These are phyloP conservation scores for Casuarina cunninghamiana DNA, from an alignment of 306 rosid species.

Conservation along the genomic window DNA sequence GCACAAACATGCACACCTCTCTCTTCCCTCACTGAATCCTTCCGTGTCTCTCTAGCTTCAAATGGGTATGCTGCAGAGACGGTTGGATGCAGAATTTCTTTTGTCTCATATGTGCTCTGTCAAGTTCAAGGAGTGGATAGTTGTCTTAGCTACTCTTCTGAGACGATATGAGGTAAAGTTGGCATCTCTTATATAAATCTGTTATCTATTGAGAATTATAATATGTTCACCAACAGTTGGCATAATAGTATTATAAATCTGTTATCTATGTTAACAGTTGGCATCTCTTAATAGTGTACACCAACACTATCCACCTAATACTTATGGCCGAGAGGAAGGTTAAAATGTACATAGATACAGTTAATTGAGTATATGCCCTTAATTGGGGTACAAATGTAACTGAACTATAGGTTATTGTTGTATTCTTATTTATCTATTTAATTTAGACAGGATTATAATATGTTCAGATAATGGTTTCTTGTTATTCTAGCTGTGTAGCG, in stretches of 20 bases:
- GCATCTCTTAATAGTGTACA: too few relatives aligned
- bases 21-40: constrained; percentile 12
- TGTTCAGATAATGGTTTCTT: not conserved
- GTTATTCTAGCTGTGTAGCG: not conserved
- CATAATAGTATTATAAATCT: not conserved
- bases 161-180: constrained; percentile 80
- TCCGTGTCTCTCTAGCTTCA: constrained; percentile 66
- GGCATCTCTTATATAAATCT: constrained; percentile 17
- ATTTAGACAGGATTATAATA: not conserved
- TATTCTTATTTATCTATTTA: too few relatives aligned
- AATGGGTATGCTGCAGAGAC: constrained; percentile 84
- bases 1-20: too few relatives aligned
- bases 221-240: too few relatives aligned
- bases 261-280: too few relatives aligned
- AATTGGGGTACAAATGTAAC: too few relatives aligned
- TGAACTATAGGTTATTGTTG: too few relatives aligned
- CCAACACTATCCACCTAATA: not conserved
- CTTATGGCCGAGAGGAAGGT: not conserved
- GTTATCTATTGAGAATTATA: constrained; percentile 16
- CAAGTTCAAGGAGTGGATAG: constrained; percentile 98
- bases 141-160: constrained; percentile 88
- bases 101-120: constrained; percentile 95
- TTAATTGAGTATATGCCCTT: too few relatives aligned
- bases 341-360: too few relatives aligned
- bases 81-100: constrained; percentile 95